Conservation (phyloP, 805 yeast species). For the Monosporozyma yasuniensis region DNA sequence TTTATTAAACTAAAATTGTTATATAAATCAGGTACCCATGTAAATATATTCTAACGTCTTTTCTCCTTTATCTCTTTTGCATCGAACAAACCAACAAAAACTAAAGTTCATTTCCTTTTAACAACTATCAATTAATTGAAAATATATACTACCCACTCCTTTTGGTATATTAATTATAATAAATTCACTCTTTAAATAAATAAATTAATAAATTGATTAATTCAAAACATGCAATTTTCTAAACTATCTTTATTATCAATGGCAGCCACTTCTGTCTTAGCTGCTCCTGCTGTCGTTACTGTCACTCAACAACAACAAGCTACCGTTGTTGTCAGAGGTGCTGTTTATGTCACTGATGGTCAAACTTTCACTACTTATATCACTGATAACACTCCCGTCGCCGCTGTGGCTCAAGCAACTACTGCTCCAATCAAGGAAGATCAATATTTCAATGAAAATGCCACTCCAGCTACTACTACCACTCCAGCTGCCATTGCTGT, state of each 20-base stretch:
- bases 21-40: no score
- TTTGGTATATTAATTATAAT: no score
- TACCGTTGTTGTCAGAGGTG: constrained; percentile 23
- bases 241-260: constrained; percentile 14
- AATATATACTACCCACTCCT: no score
- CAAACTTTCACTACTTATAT: constrained; percentile 18
- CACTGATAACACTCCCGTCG: constrained; percentile 11
- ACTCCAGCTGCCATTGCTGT: constrained; percentile 2
- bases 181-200: no score
- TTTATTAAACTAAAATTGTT: no score
- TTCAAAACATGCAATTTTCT: constrained; percentile 26
- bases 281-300: constrained; percentile 24
- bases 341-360: constrained; percentile 21
- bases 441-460: not conserved
- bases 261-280: constrained; percentile 13
- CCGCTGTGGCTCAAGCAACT: constrained; percentile 9
- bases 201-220: no score
- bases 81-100: no score
- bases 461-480: constrained; percentile 4
- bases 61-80: no score
- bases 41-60: no score
- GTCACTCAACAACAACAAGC: constrained; percentile 22
- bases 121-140: no score
- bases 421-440: constrained; percentile 5
- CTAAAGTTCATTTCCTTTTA: no score